Conservation (phyloP, 371 early-diverging fungal species). For the Umbelopsis sp. region DNA sequence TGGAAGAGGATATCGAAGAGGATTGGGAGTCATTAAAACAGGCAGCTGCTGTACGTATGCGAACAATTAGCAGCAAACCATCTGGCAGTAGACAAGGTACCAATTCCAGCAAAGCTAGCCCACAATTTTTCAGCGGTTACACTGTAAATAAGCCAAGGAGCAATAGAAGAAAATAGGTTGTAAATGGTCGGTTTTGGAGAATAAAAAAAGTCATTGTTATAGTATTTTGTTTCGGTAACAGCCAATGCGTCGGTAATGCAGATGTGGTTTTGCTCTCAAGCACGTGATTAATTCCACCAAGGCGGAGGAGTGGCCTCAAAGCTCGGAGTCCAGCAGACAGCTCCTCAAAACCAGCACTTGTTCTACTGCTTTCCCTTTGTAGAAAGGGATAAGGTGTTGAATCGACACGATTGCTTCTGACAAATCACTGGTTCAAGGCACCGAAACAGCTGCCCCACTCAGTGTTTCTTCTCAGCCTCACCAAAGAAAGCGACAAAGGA, state of each 20-base stretch:
- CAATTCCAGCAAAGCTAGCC: too few relatives aligned
- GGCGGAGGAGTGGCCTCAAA: neutral
- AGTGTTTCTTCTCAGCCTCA: slow-evolving; percentile 19
- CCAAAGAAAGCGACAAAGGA: slow-evolving; percentile 18
- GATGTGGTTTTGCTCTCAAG: too few relatives aligned
- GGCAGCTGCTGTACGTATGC: neutral
- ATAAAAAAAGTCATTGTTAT: too few relatives aligned
- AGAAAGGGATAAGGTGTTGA: slow-evolving; percentile 19
- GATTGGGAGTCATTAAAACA: neutral
- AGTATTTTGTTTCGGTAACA: too few relatives aligned
- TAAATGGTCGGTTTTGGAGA: too few relatives aligned
- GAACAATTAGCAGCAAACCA: neutral
- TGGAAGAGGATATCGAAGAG: neutral
- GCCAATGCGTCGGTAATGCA: too few relatives aligned
- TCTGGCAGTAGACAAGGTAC: too few relatives aligned
- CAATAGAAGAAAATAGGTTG: too few relatives aligned
- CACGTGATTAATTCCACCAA: too few relatives aligned
- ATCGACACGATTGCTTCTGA: slow-evolving; percentile 19
- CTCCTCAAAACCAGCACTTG: slow-evolving; percentile 3
- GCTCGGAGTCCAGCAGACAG: neutral
- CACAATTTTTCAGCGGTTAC: too few relatives aligned
- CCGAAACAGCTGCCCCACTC: slow-evolving; percentile 16
- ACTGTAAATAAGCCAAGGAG: too few relatives aligned
- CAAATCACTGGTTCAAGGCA: slow-evolving; percentile 18
- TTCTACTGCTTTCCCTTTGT: slow-evolving; percentile 18